Percentiles rank a stretch among this genome's conserved stretches.
These are phyloP conservation scores for Sarocladium kiliense DNA, from an alignment of 2,329 filamentous ascomycete species.

Conservation along the genomic window DNA sequence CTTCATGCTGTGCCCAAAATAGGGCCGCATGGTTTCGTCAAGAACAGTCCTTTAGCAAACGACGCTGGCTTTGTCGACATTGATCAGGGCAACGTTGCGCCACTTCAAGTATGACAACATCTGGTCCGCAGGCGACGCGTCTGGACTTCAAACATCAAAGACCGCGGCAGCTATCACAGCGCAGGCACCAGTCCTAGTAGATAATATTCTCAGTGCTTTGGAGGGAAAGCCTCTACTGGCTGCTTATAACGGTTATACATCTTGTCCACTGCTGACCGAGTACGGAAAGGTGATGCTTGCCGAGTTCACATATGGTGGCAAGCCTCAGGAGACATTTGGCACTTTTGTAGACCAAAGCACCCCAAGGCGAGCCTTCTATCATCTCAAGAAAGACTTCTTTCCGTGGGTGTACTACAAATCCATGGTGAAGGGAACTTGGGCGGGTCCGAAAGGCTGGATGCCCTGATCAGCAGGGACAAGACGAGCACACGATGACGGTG, in stretches of 20 bases:
- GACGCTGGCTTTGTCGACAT: slow-evolving; percentile 54
- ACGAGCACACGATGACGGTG: background rate
- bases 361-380: slow-evolving; percentile 53
- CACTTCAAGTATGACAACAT: slow-evolving; percentile 52
- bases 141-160: slow-evolving; percentile 54
- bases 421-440: slow-evolving; percentile 60
- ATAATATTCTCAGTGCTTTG: slow-evolving; percentile 38
- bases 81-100: slow-evolving; percentile 43
- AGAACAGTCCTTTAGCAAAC: slow-evolving; percentile 48
- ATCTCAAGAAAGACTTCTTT: slow-evolving; percentile 63
- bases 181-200: slow-evolving; percentile 45
- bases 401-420: slow-evolving; percentile 59
- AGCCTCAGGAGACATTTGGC: slow-evolving; percentile 58
- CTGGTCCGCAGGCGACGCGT: slow-evolving; percentile 55
- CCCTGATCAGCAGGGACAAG: background rate
- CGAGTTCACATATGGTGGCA: slow-evolving; percentile 60
- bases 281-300: slow-evolving; percentile 60
- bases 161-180: slow-evolving; percentile 49
- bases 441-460: slow-evolving; percentile 49
- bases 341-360: slow-evolving; percentile 47
- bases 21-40: slow-evolving; percentile 49
- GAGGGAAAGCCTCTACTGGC: slow-evolving; percentile 40
- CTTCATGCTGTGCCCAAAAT: slow-evolving; percentile 56
- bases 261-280: slow-evolving; percentile 48
- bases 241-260: slow-evolving; percentile 50